Conservation (phyloP, 2,329 filamentous ascomycete species). For the Fusarium sp. region DNA sequence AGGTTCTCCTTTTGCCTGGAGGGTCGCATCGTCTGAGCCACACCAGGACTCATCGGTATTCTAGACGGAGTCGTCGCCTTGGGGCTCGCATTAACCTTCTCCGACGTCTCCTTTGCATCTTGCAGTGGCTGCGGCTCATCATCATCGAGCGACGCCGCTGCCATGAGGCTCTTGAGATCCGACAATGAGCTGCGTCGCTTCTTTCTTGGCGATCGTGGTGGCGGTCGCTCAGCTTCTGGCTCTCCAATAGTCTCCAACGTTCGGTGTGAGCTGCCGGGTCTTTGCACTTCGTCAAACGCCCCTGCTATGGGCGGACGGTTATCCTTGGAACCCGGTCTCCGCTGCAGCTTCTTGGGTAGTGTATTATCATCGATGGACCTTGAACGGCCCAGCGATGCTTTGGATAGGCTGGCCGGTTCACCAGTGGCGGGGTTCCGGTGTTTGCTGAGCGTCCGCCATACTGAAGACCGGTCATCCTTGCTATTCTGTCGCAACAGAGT, state of each 20-base stretch:
- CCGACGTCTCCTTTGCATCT: constrained; percentile 65
- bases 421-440: constrained; percentile 71
- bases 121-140: constrained; percentile 61
- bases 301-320: constrained; percentile 71
- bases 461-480: constrained; percentile 80
- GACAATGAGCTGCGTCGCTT: constrained; percentile 94
- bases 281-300: constrained; percentile 69
- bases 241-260: constrained; percentile 71
- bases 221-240: constrained; percentile 59
- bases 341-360: constrained; percentile 49
- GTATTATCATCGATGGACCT: constrained; percentile 81
- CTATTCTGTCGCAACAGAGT: constrained; percentile 82
- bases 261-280: constrained; percentile 69
- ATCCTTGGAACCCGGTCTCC: constrained; percentile 67
- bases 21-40: constrained; percentile 53
- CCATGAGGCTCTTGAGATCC: constrained; percentile 80
- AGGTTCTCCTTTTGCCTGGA: constrained; percentile 62
- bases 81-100: constrained; percentile 66
- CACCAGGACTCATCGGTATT: constrained; percentile 64
- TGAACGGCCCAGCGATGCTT: constrained; percentile 74
- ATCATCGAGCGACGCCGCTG: constrained; percentile 65
- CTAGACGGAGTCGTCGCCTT: constrained; percentile 60
- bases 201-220: constrained; percentile 66
- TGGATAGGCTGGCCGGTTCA: constrained; percentile 74
- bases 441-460: constrained; percentile 92